Percentiles rank a stretch among this genome's conserved stretches.
Conservation (phyloP, 2,329 filamentous ascomycete species). For the Xylariaceae sp. region DNA sequence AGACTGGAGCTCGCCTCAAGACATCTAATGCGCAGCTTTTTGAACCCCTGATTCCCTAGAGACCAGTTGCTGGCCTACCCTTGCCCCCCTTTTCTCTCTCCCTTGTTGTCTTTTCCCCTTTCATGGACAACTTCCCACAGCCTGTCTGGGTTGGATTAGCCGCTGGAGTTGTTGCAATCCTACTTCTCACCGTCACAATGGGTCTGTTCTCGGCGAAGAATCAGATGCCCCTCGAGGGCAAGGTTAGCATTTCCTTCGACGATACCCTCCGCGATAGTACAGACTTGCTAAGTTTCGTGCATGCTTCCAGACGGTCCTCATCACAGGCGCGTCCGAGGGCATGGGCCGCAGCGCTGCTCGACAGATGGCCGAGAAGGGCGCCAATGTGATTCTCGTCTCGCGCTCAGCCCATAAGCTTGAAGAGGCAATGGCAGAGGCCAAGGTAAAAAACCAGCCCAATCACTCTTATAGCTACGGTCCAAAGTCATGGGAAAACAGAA, state of each 20-base stretch:
- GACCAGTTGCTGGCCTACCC: background rate
- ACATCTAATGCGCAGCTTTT: too few species aligned
- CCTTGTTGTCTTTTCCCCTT: too few species aligned
- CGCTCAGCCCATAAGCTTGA: slow-evolving; percentile 72
- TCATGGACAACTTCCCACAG: slow-evolving; percentile 17
- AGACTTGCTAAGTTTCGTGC: background rate
- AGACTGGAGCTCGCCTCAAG: background rate
- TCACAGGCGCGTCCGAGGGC: slow-evolving; percentile 90
- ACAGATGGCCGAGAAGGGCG: slow-evolving; percentile 74
- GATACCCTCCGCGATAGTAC: too few species aligned
- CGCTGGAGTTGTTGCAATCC: slow-evolving; percentile 30
- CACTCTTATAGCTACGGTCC: too few species aligned
- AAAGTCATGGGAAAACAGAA: too few species aligned
- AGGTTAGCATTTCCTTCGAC: slow-evolving; percentile 53
- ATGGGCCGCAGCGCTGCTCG: slow-evolving; percentile 75
- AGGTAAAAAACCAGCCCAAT: slow-evolving; percentile 11
- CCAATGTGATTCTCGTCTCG: slow-evolving; percentile 79
- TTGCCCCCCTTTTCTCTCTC: background rate
- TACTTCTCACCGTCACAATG: slow-evolving; percentile 49
- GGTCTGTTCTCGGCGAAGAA: slow-evolving; percentile 65
- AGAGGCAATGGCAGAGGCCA: slow-evolving; percentile 52
- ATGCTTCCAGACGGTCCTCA: slow-evolving; percentile 65
- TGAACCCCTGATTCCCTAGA: too few species aligned
- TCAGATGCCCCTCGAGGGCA: slow-evolving; percentile 78
- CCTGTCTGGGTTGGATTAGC: slow-evolving; percentile 20